Evolutionary conservation across 2,329 filamentous ascomycete species (phyloP), one percentile per base, ranked within the genome.

Genomic region (Endocalyx cinctus): DNA sequence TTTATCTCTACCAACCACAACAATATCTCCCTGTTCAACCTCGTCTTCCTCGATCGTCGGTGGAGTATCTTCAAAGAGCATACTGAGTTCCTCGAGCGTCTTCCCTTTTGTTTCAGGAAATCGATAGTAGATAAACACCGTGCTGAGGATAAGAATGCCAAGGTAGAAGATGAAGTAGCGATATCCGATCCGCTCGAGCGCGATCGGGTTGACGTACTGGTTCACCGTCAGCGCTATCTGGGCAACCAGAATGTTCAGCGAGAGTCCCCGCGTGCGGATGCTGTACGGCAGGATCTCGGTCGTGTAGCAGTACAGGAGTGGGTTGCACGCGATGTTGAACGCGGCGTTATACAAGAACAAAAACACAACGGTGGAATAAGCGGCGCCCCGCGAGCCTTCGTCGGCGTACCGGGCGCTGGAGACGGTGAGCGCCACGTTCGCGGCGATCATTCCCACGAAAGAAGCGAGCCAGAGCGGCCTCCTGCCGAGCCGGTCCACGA

Each of bases 231-330:
- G 35, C 12, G 46, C 44, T 17, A 35, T 31, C 15, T 39, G 31
- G 12, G 69, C 59, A 32, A 58, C 62, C 29, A 43, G 25, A 17
- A 41, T 40, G 29, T 42, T 40, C 25, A 43, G 25, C n/a, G n/a
- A n/a, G n/a, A n/a, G n/a, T n/a, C 42, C 40, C 4, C 37, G 13
- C 4, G 39, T 37, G 7, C 58, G 55, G 14, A 55, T 29, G n/a
- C 44, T 42, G 40, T 56, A 62, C 0, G 58, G 56, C 27, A 59
- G 49, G 30, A 62, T 56, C 39, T 63, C 59, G 4, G 51, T 51
- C 2, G 52, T 46, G 34, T 62, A 62, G 10, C 45, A 42, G 13
- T 55, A 30, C n/a, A n/a, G n/a, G 4, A 62, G 46, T 4, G 54
- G 47, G 5, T 50, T 54, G 30, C 50, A 59, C 12, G 47, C 57